Evolutionary conservation across 78 protist genomes (phyloP), one percentile per base, ranked within the genome.

Genomic region (Dictyostelium brefeldianum): DNA sequence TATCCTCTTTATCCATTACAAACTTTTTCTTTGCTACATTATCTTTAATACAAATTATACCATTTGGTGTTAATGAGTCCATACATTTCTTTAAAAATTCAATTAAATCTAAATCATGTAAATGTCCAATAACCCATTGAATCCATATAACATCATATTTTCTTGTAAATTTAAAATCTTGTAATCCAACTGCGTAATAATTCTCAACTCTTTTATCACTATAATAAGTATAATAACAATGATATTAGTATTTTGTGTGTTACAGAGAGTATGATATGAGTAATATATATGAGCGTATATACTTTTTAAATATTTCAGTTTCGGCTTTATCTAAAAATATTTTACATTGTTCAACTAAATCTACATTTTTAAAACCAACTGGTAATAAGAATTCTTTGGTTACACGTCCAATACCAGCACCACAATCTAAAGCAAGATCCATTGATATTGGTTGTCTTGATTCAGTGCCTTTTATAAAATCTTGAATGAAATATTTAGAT

Each of bases 341-440:
- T 11, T 31, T 59, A 47, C 53, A 47, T 29, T 91, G 96, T 77
- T 97, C 98, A 3, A 97, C 83, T 48, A 97, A 90, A 79, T 97
- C 98, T 7, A 94, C 97, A 62, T 20, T 41, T 6, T 91, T 92
- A 59, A 97, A 97, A 22, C 83, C 83, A 6, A 83, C 14, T 46
- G 95, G 91, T 12, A 81, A 3, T 5, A 97, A 78, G 3, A 97
- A 75, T 3, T 94, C 54, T 65, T 51, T 14, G 1, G 98, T 81
- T 1, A 97, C 78, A 14, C 98, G 56, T 20, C 98, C 98, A 15
- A 97, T 96, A 15, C 98, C 98, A 7, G 98, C 98, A 29, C 98
- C 98, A 48, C 97, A 95, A 59, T 97, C 98, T 18, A 96, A 81
- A 18, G 92, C 96, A 8, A 48, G 17, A 70, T 62, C 17, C 17